These are phyloP conservation scores for Xylariaceae sp. DNA, from an alignment of 2,329 filamentous ascomycete genomes.

Conservation along the genomic window DNA sequence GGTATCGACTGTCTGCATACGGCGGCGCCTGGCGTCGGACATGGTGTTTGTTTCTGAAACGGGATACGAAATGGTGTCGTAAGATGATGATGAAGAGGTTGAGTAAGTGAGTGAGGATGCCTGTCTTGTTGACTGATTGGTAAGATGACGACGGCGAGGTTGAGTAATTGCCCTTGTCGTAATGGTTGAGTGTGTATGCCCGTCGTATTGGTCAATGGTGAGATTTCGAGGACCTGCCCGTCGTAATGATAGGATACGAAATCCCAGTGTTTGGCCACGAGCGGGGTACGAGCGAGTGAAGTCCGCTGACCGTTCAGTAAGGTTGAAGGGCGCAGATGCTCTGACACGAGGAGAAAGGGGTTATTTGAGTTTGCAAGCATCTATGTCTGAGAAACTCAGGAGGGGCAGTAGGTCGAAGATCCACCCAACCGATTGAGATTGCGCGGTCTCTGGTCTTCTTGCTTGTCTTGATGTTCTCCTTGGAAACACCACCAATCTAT, in stretches of 20 bases:
- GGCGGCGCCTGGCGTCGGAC: constrained; percentile 1
- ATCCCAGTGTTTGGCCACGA: neutral
- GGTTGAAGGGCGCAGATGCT: neutral
- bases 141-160: too few relatives aligned
- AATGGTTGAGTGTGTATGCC: too few relatives aligned
- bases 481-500: neutral
- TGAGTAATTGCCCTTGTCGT: too few relatives aligned
- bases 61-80: neutral
- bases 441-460: too few relatives aligned
- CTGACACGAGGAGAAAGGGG: neutral
- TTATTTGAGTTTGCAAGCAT: neutral
- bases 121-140: too few relatives aligned
- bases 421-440: too few relatives aligned
- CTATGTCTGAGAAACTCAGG: neutral
- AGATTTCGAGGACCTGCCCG: neutral
- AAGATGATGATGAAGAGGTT: too few relatives aligned
- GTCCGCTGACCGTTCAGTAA: neutral
- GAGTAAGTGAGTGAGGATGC: neutral
- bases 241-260: neutral
- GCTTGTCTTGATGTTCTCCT: too few relatives aligned
- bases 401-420: too few relatives aligned
- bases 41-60: neutral
- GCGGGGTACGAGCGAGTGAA: neutral
- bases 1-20: constrained; percentile 13
- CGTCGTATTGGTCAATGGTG: neutral